Evolutionary conservation across 73 alveolate species (phyloP), one percentile per base, ranked within the genome.

Genomic region (Paramecium octaurelia): DNA sequence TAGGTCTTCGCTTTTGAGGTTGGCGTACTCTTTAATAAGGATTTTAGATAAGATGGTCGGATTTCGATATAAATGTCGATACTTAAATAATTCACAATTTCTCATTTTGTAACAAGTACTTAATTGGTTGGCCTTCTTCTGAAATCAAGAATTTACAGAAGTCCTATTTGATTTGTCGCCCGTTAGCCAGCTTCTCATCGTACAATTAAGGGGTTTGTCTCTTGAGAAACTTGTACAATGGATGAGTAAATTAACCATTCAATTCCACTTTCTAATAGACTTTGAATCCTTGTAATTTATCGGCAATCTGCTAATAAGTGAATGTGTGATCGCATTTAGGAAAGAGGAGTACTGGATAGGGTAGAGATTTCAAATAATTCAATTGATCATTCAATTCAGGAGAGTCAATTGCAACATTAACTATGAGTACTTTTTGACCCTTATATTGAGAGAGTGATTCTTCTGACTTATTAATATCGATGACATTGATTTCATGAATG

Each of bases 191-290:
- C 27, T 21, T 34, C 4, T 71, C 35, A 89, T 89, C 75, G 27
- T 89, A 89, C 9, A 70, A 68, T 35, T 80, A n/a, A 27, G 77
- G 31, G 29, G 94, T 59, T 42, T 89, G 42, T 89, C 92, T 68
- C 29, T 89, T 89, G 20, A 89, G 75, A 68, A 31, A 89, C 46
- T 89, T 89, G 71, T 43, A 89, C 31, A 89, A 50, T 36, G 94
- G 94, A 89, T 89, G 94, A 38, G 68, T 89, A 54, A 36, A 54
- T 46, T 16, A 27, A 18, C 94, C 94, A 89, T 89, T 89, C 40
- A 89, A 46, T 64, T 89, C 94, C 38, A 89, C 69, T 64, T 89
- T 89, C 91, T 89, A 89, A 43, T 44, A 89, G 29, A 89, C 94
- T 73, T 58, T 77, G 24, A 89, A 89, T 6, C 92, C 88, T 42